Evolutionary conservation across 2,329 filamentous ascomycete genomes (phyloP), one percentile per base, ranked within the genome.

Genomic region (Diplocarpon mali): DNA sequence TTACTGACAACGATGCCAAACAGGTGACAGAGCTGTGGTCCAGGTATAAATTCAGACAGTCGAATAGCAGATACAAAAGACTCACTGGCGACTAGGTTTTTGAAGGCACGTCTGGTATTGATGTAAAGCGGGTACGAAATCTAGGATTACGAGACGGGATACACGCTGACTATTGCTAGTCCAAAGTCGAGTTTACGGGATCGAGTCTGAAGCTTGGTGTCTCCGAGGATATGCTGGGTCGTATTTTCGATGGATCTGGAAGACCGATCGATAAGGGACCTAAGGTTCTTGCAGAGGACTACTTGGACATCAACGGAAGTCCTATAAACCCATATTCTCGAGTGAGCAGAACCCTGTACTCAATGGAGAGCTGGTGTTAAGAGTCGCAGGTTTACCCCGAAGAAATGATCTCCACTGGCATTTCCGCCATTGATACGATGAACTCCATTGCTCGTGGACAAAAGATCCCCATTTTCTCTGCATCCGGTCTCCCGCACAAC

Each of bases 401-500:
- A 72, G 93, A 98, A 70, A 98, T 98, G 90, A 96, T 98, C 61
- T 92, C 90, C 30, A 98, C 92, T 38, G 92, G 92, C 80, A 98
- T 98, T 67, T 96, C 90, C 51, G 89, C 92, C 63, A 96, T 98
- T 62, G 90, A 96, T 65, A 95, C 89, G 50, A 96, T 96, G 90
- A 88, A 88, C 73, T 89, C 84, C 51, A 94, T 96, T 66, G 92
- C 93, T 54, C 88, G 92, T 78, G 92, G 92, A 52, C 92, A 98
- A 67, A 98, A 98, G 76, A 98, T 98, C 55, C 92, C 93, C 58
- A 98, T 98, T 61, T 98, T 98, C 79, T 98, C 92, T 20, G 88
- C 92, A 44, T 82, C 92, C 49, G 92, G 92, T 88, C 79, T 98
- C 48, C 93, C 93, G 32, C 93, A 98, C 72, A 98, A 98, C 71